Base-by-base conservation (phyloP, 2,329 filamentous ascomycete genomes). In the Clarireedia homoeocarpa region DNA sequence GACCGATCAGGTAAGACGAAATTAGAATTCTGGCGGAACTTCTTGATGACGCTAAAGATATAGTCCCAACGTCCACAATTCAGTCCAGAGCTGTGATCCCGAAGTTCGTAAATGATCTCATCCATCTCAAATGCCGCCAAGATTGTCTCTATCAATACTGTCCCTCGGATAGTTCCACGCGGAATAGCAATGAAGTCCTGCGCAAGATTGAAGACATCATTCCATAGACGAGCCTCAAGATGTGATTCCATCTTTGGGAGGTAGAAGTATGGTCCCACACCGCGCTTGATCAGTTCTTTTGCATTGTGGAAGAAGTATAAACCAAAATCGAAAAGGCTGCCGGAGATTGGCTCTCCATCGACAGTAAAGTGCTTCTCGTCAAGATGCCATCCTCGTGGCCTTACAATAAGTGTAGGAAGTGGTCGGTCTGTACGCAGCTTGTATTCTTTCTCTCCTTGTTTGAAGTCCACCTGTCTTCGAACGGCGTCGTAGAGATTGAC, bases 1-100 rank as follows among this genome's bases (percentile, higher is more conserved):
- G 86, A 86, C 60, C 94, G 89, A 73, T 99, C 92, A 27, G 94
- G 94, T 20, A 99, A 85, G 56, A 97, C 84, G 71, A 97, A 97
- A 75, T 86, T 85, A 67, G 88, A 79, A 78, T 96, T 94, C 69
- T 96, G 84, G 71, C 94, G 89, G 87, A 97, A 96, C 75, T 95
- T 96, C 83, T 99, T 99, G 80, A 99, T 97, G 70, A 92, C 90
- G 72, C 88, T 94, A 81, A 99, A 99, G 76, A 99, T 97, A 80
- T 99, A 99, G 72, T 99, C 94, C 94, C 94, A 99, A 65, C 94
- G 88, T 62, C 94, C 94, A 74, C 94, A 97, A 84, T 99, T 99
- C 69, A 99, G 83, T 48, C 94, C 94, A 6, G 92, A 88, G 72
- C 86, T 92, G 79, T 99, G 94, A 71, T 97, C 92, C 59, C 94